Conservation (phyloP, 2,329 filamentous ascomycete genomes). For the Tolypocladium sp. region DNA sequence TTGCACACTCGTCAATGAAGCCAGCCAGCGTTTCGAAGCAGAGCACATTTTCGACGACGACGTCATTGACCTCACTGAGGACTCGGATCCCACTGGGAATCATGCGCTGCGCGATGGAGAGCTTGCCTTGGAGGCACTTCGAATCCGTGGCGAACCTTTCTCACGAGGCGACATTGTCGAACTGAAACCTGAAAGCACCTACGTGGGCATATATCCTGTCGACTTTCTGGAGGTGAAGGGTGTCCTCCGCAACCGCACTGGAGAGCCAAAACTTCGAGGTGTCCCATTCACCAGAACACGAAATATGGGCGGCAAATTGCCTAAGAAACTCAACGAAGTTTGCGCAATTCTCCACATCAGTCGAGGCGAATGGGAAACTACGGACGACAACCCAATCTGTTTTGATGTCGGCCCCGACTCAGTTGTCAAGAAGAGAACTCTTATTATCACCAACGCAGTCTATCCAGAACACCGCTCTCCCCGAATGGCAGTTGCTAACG, state of each 20-base stretch:
- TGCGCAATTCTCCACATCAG: conserved; percentile 27
- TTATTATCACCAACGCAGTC: conserved; percentile 46
- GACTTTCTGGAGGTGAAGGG: conserved; percentile 31
- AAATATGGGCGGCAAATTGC: conserved; percentile 25
- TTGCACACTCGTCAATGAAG: conserved; percentile 11
- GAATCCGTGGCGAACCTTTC: conserved; percentile 5
- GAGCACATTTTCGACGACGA: conserved; percentile 10
- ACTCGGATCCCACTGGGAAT: conserved; percentile 8
- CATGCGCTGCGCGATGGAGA: conserved; percentile 12
- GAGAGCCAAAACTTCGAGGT: conserved; percentile 25
- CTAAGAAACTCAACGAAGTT: conserved; percentile 31
- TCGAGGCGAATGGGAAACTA: conserved; percentile 20
- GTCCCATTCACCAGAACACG: conserved; percentile 25
- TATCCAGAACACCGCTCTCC: conserved; percentile 29
- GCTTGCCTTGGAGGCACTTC: conserved; percentile 9
- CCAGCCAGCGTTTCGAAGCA: not conserved
- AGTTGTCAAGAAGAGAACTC: conserved; percentile 28
- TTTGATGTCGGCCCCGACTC: conserved; percentile 30
- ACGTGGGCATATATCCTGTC: conserved; percentile 14
- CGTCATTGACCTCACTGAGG: conserved; percentile 24
- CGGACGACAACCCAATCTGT: conserved; percentile 23
- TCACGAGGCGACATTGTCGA: conserved; percentile 18
- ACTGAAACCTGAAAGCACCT: conserved; percentile 8
- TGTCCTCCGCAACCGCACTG: conserved; percentile 22
- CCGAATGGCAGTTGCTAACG: not conserved